Base-by-base conservation (phyloP, 1,284 basidiomycete species). In the Peniophora sp. region DNA sequence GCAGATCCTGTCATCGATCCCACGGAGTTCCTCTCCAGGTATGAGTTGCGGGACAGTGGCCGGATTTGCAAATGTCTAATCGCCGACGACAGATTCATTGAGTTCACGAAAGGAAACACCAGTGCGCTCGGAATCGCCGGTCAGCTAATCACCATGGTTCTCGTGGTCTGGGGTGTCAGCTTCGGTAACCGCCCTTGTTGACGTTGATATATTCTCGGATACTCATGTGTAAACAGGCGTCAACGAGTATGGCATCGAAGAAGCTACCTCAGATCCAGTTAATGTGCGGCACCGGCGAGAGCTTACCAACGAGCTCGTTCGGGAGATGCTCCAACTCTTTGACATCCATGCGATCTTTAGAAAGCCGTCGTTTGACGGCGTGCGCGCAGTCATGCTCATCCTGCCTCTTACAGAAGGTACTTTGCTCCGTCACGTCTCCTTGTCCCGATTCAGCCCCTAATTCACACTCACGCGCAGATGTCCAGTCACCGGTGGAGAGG, bases 301-400 rank as follows among this genome's bases (percentile, higher is more conserved):
- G 34, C 65, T 64, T 48, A 69, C 75, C 53, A 70, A 71, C 51
- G 64, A 67, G 17, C 92, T 91, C 77, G 69, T 89, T 12, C 75
- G 77, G 44, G 83, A 92, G 65, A 68, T 93, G 34, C 70, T 95
- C 23, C 77, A 80, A 53, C 77, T 91, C 52, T 79, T 95, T 47
- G 92, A 95, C 63, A 69, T 83, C 45, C 81, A 84, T 54, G 85
- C 84, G 16, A 66, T 95, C 20, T 71, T 93, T 62, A 75, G 92
- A n/a, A 81, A 81, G 52, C 90, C 90, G 1, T 79, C 84, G 2
- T 89, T 89, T 82, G 92, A 95, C 56, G 91, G 92, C 11, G 83
- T 92, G 24, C 76, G 89, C 36, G 80, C 81, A 2, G 70, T 95
- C 32, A 67, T 94, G 22, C 73, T 95, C 43, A 67, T 92, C 23